These are phyloP conservation scores for Tuber melanosporum DNA, from an alignment of 495 filamentous ascomycete species.

Conservation along the genomic window DNA sequence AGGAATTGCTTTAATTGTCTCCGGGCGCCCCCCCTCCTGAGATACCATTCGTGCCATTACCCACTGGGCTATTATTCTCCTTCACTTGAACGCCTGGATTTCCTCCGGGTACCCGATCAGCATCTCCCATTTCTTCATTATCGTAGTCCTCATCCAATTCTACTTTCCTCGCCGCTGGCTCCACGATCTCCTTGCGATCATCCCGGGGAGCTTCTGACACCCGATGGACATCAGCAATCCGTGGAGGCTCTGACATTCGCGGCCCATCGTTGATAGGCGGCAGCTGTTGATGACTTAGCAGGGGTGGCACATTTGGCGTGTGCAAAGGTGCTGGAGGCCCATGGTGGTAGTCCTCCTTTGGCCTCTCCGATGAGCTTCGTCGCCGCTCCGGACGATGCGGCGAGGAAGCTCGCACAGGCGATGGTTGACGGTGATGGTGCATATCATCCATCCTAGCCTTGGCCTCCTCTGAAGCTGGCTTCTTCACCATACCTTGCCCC, in stretches of 20 bases:
- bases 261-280: slow-evolving; percentile 47
- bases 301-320: slow-evolving; percentile 47
- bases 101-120: slow-evolving; percentile 56
- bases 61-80: slow-evolving; percentile 46
- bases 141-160: slow-evolving; percentile 93
- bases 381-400: slow-evolving; percentile 65
- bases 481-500: slow-evolving; percentile 56
- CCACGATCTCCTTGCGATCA: slow-evolving; percentile 57
- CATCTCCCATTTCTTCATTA: slow-evolving; percentile 78
- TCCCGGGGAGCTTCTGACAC: slow-evolving; percentile 41
- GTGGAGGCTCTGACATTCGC: slow-evolving; percentile 48
- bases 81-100: slow-evolving; percentile 40
- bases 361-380: slow-evolving; percentile 71
- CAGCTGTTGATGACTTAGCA: slow-evolving; percentile 44
- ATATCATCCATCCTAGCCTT: slow-evolving; percentile 80
- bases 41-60: slow-evolving; percentile 36
- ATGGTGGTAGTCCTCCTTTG: slow-evolving; percentile 53
- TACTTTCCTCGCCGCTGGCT: slow-evolving; percentile 87
- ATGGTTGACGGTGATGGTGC: slow-evolving; percentile 65
- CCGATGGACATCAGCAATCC: slow-evolving; percentile 27
- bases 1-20: slow-evolving; percentile 29
- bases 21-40: slow-evolving; percentile 29
- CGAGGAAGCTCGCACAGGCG: slow-evolving; percentile 49
- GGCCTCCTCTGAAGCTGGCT: slow-evolving; percentile 78
- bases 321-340: slow-evolving; percentile 52